Conservation (phyloP, 805 yeast species). For the Clavispora carvajalis region DNA sequence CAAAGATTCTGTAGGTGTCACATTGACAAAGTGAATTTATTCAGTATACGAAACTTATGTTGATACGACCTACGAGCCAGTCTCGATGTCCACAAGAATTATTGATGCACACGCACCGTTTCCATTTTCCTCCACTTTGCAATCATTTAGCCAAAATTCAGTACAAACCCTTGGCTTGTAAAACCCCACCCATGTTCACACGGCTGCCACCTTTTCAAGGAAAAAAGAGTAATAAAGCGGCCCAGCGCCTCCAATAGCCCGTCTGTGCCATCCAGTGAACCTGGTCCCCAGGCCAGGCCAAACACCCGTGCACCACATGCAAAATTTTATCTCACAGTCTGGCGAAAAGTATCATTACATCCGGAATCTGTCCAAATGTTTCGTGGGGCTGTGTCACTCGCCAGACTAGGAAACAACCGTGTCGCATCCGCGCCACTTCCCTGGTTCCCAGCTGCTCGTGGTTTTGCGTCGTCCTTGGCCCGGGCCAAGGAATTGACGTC, state of each 20-base stretch:
- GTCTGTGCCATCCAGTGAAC: no score
- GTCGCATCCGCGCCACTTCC: background rate
- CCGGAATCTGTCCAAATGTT: conserved; percentile 1
- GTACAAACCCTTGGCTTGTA: no score
- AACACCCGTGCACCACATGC: background rate
- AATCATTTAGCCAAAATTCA: background rate
- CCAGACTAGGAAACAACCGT: background rate
- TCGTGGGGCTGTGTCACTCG: conserved; percentile 3
- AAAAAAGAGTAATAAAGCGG: no score
- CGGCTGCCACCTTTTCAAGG: no score
- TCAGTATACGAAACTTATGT: no score
- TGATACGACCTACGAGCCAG: no score
- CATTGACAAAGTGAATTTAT: no score
- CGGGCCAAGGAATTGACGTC: background rate
- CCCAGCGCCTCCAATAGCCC: no score
- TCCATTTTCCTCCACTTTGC: background rate
- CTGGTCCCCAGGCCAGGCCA: background rate
- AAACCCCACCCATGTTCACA: no score
- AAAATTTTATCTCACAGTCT: background rate
- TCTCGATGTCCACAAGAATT: no score
- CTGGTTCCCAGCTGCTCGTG: background rate
- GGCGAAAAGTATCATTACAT: no score
- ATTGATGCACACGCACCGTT: background rate
- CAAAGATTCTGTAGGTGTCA: no score
- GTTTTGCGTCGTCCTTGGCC: background rate